Conservation (phyloP, 345 rosid species). For the Populus deltoides region DNA sequence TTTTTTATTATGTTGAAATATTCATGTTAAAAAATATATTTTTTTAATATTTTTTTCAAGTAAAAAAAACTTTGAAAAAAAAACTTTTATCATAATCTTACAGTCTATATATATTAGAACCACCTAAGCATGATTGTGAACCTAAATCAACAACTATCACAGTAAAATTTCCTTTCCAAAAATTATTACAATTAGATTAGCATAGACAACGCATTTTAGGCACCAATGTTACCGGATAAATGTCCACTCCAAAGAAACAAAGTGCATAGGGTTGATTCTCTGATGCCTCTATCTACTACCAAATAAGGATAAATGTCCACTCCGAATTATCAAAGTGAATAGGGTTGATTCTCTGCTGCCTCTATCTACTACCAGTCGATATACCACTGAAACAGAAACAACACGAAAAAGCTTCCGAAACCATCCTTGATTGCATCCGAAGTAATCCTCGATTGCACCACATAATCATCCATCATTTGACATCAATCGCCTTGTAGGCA, state of each 20-base stretch:
- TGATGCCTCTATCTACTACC: slow-evolving; percentile 11
- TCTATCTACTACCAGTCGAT: slow-evolving; percentile 4
- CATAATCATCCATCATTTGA: slow-evolving; percentile 1
- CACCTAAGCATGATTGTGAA: neutral
- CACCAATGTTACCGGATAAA: slow-evolving; percentile 12
- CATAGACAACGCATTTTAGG: slow-evolving; percentile 2
- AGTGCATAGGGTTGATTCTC: slow-evolving; percentile 10
- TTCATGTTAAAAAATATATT: too few relatives aligned
- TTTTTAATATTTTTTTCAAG: too few relatives aligned
- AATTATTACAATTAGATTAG: slow-evolving; percentile 29
- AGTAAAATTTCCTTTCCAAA: slow-evolving; percentile 1
- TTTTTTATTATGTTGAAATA: too few relatives aligned
- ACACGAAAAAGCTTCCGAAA: slow-evolving; percentile 1
- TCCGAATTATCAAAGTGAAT: slow-evolving; percentile 13
- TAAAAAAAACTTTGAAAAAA: too few relatives aligned
- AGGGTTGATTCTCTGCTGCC: slow-evolving; percentile 11
- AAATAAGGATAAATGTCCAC: slow-evolving; percentile 1
- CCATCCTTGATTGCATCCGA: slow-evolving; percentile 13
- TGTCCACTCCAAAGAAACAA: slow-evolving; percentile 11
- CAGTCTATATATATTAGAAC: too few relatives aligned
- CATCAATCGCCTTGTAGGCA: slow-evolving; percentile 87
- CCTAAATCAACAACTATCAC: slow-evolving; percentile 12
- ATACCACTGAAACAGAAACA: slow-evolving; percentile 10
- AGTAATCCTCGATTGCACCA: slow-evolving; percentile 11
- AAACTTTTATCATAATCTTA: too few relatives aligned